These are phyloP conservation scores for Vararia minispora DNA, from an alignment of 768 basidiomycete species.

Conservation along the genomic window DNA sequence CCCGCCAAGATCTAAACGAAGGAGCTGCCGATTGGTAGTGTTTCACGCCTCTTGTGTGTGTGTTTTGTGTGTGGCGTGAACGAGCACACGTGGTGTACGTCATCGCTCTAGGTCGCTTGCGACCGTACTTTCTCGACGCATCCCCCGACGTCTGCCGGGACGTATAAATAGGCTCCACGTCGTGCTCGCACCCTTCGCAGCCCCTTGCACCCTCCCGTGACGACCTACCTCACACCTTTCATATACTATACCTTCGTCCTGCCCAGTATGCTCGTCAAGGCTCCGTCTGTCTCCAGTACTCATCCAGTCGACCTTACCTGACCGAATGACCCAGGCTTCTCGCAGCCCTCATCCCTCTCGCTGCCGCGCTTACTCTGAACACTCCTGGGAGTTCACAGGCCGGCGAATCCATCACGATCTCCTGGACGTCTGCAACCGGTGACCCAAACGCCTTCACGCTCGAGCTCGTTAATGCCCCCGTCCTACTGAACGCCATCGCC, in stretches of 20 bases:
- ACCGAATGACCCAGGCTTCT: too few relatives aligned
- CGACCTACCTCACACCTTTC: background rate
- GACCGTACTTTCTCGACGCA: too few relatives aligned
- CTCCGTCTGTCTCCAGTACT: too few relatives aligned
- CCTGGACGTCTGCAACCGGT: background rate
- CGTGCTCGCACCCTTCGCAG: too few relatives aligned
- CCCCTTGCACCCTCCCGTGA: background rate
- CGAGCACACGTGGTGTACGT: too few relatives aligned
- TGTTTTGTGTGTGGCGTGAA: too few relatives aligned
- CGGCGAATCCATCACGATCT: conserved; percentile 3
- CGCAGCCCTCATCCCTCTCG: conserved; percentile 10
- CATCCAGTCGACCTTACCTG: too few relatives aligned
- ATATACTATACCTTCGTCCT: background rate
- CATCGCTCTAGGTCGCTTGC: too few relatives aligned
- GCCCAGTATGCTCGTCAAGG: background rate
- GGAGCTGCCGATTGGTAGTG: too few relatives aligned
- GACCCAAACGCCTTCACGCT: conserved; percentile 1
- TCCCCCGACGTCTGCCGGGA: too few relatives aligned
- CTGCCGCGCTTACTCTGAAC: conserved; percentile 2
- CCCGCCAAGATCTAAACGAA: too few relatives aligned
- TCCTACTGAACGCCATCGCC: conserved; percentile 8
- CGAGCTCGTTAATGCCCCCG: background rate
- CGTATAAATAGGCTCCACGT: background rate
- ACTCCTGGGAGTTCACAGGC: conserved; percentile 1
- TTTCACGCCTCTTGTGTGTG: too few relatives aligned